Conservation (phyloP, 2,329 filamentous ascomycete genomes). For the Fusarium sp. region DNA sequence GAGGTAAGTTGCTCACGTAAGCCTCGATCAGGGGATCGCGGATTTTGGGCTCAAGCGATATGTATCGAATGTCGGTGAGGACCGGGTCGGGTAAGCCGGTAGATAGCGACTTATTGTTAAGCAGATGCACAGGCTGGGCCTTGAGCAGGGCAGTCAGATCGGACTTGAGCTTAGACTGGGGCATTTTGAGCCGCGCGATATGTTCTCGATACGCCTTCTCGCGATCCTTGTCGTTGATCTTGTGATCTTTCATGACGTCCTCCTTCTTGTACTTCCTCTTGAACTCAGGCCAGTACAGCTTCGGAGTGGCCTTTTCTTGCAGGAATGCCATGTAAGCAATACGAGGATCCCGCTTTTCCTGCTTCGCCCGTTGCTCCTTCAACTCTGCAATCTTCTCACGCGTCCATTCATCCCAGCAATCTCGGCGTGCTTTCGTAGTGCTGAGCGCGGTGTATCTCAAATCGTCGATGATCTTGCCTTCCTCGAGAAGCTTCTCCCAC, state of each 20-base stretch:
- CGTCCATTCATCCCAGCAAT: conserved; percentile 87
- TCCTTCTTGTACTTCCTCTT: conserved; percentile 90
- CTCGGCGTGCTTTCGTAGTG: conserved; percentile 83
- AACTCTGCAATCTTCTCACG: conserved; percentile 78
- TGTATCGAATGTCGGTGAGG: conserved; percentile 74
- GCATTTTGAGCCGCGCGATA: conserved; percentile 72
- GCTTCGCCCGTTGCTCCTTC: conserved; percentile 76
- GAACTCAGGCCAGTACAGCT: conserved; percentile 98
- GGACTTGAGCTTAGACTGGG: conserved; percentile 72
- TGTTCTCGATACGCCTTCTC: conserved; percentile 85
- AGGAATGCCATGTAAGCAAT: conserved; percentile 87
- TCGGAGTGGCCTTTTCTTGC: conserved; percentile 83
- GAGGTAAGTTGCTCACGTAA: conserved; percentile 72
- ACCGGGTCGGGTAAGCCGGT: conserved; percentile 70
- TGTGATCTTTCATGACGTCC: conserved; percentile 78
- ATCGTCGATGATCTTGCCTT: conserved; percentile 85
- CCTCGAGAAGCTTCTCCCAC: conserved; percentile 90
- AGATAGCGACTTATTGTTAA: conserved; percentile 69
- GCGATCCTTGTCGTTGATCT: conserved; percentile 77
- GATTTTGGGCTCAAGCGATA: conserved; percentile 69
- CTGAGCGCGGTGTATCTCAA: conserved; percentile 84
- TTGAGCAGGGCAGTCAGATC: conserved; percentile 76
- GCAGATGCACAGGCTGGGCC: conserved; percentile 64
- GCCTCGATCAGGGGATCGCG: conserved; percentile 74
- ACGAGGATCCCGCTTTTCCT: conserved; percentile 84